Base-by-base conservation (phyloP, 2,329 filamentous ascomycete species). In the Davidsoniella eucalypti region DNA sequence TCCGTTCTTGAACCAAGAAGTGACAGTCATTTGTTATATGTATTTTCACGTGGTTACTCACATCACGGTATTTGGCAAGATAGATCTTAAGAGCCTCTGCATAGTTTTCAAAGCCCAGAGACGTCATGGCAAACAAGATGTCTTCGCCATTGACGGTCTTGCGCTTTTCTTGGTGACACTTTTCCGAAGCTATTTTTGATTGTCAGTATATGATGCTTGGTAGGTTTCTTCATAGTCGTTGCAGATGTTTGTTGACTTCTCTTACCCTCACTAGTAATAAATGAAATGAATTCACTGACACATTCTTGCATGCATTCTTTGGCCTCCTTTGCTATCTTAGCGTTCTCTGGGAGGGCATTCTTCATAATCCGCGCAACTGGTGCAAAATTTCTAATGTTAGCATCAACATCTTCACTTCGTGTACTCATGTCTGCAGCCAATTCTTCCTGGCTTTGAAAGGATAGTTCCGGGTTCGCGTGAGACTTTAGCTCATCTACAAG, bases 251-350 rank as follows among this genome's bases (percentile, higher is more conserved):
- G 12, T 26, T 33, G 17, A 25, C 6, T 36, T 36, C 47, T 70
- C 83, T 63, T 66, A 94, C 92, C 92, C 75, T 98, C 92, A 65
- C 90, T 96, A 36, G 92, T 98, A 63, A 98, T 96, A 73, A 98
- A 98, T 5, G 87, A 94, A 71, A 98, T 98, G 67, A 98, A 98
- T 69, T 98, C 92, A 79, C 88, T 95, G 53, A 98, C 92, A 63
- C 92, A 98, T 67, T 98, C 92, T 67, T 98, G 92, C 92, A 98
- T 96, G 69, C 92, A 98, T 65, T 98, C 92, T 67, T 98, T 98
- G 51, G 92, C 92, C 64, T 98, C 92, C 64, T 98, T 98, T 54
- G 88, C 88, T 55, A 98, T 98, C 69, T 98, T 98, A 58, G 92
- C 92, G 63, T 98, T 98, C 57, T 98, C 92, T 47, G 92, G 92